Percentiles rank a stretch among this genome's conserved stretches.
Conservation (phyloP, 2,329 filamentous ascomycete species). For the Fusarium subtropicale region DNA sequence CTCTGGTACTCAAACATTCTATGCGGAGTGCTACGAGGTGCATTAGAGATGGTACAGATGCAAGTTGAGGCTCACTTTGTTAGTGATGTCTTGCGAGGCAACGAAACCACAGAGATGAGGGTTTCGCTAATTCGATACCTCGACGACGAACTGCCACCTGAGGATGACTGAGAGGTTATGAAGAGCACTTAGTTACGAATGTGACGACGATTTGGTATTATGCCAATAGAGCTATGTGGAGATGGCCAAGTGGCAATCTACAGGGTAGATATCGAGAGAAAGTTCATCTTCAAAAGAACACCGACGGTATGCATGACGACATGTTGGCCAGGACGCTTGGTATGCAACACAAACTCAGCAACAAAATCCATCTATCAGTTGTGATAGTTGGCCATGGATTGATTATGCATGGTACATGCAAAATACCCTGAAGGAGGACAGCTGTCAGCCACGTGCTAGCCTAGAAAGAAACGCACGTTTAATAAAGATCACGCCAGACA, state of each 20-base stretch:
- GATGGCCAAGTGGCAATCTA: conserved; percentile 8
- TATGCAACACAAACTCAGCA: conserved; percentile 21
- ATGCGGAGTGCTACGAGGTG: conserved; percentile 89
- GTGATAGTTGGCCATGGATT: conserved; percentile 22
- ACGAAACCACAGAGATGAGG: conserved; percentile 97
- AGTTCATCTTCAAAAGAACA: conserved; percentile 1
- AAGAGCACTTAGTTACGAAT: conserved; percentile 1
- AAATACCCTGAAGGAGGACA: conserved; percentile 25
- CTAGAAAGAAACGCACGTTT: conserved; percentile 19
- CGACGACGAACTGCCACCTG: conserved; percentile 95
- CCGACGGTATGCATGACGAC: conserved; percentile 9
- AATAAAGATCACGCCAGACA: conserved; percentile 17
- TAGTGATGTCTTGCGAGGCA: conserved; percentile 90
- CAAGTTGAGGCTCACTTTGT: conserved; percentile 97
- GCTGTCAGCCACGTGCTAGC: conserved; percentile 35
- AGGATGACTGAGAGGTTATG: conserved; percentile 78
- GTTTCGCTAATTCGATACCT: conserved; percentile 93
- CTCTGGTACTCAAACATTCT: conserved; percentile 99
- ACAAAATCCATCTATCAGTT: conserved; percentile 15
- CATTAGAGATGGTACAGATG: conserved; percentile 99
- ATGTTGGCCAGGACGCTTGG: conserved; percentile 11
- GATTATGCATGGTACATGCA: conserved; percentile 22
- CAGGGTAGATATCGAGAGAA: conserved; percentile 4
- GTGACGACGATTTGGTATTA: conserved; percentile 17
- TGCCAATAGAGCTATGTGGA: not conserved